These are phyloP conservation scores for Cyberlindnera maritima DNA, from an alignment of 805 yeast species.

Conservation along the genomic window DNA sequence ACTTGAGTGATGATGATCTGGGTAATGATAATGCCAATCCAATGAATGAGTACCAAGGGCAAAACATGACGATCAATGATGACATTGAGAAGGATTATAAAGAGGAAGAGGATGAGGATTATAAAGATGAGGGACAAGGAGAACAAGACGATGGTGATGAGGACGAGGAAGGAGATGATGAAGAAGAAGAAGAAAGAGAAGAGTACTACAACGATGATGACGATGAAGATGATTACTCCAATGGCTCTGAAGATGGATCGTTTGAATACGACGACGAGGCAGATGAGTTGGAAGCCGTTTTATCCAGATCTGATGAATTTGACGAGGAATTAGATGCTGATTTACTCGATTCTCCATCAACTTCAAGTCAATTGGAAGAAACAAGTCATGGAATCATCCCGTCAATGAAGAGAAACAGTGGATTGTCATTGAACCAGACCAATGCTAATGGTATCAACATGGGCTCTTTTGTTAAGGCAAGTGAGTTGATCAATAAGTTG, in stretches of 20 bases:
- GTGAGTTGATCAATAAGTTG: slow-evolving; percentile 24
- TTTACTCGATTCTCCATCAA: slow-evolving; percentile 25
- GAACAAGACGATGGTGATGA: neutral
- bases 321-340: slow-evolving; percentile 31
- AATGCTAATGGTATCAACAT: slow-evolving; percentile 18
- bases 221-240: slow-evolving; percentile 27
- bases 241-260: slow-evolving; percentile 24
- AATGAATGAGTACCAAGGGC: slow-evolving; percentile 9
- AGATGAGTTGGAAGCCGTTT: slow-evolving; percentile 10
- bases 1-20: slow-evolving; percentile 47
- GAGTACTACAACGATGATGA: slow-evolving; percentile 20
- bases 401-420: slow-evolving; percentile 15
- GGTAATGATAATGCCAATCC: slow-evolving; percentile 20
- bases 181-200: slow-evolving; percentile 19
- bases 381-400: slow-evolving; percentile 10
- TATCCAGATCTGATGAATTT: neutral
- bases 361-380: neutral
- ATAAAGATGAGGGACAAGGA: slow-evolving; percentile 14
- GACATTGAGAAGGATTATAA: slow-evolving; percentile 20
- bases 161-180: slow-evolving; percentile 31
- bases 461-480: slow-evolving; percentile 23
- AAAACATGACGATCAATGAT: slow-evolving; percentile 13
- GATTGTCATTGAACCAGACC: slow-evolving; percentile 17
- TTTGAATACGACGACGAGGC: slow-evolving; percentile 24
- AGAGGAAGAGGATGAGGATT: slow-evolving; percentile 20